Evolutionary conservation across 306 rosid genomes (phyloP), one percentile per base, ranked within the genome.

Genomic region (Acacia confusa): DNA sequence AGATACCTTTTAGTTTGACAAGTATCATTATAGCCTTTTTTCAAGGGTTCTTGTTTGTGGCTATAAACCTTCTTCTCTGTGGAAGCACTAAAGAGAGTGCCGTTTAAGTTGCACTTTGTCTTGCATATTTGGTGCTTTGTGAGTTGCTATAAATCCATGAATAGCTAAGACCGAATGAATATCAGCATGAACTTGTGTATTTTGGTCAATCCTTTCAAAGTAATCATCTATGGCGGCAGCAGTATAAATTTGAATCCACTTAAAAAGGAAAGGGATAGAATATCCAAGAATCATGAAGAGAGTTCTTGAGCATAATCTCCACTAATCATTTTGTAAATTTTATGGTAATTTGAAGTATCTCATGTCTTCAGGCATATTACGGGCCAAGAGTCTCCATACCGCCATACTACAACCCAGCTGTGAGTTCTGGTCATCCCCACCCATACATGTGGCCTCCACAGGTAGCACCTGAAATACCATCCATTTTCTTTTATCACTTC

Each of bases 361-460:
- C 22, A 67, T 65, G 55, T 78, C 58, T 82, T 78, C 86, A 95
- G 99, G 97, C 97, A 81, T 95, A 91, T 87, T 95, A 95, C 85
- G 97, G 99, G 71, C 91, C 92, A 48, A 88, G 97, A 88, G 94
- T 95, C 43, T n/a, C 94, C 78, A 83, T 95, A 24, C 97, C 97
- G 22, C 95, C 95, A 72, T 95, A 87, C 83, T 95, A 90, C 88
- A 93, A 89, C 88, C 78, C 99, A 30, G 88, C 95, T 40, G 87
- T 86, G 45, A 85, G 92, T 84, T 85, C 95, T 66, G 95, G 95
- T 63, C 99, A 91, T 75, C 94, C 95, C 79, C 99, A 93, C 52
- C 97, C 99, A 28, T 95, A 93, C 76, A 90, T 95, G 91, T 93
- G 97, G 22, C 95, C 97, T 70, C 97, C 98, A 27, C 98, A 95